Conservation (phyloP, 2,329 filamentous ascomycete genomes). For the Fusarium algeriense region DNA sequence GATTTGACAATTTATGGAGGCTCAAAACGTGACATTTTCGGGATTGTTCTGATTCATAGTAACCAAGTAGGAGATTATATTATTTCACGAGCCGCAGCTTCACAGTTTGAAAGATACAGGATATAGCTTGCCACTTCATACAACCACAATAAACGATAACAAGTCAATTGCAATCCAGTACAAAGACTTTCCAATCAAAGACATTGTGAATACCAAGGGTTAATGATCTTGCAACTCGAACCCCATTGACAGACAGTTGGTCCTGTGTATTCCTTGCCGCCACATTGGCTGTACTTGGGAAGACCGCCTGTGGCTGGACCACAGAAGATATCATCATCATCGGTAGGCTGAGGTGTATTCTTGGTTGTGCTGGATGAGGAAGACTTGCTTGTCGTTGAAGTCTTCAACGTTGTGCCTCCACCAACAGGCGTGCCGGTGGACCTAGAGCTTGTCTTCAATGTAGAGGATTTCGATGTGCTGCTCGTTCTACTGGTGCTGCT, state of each 20-base stretch:
- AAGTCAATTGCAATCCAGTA: neutral
- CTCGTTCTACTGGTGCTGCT: neutral
- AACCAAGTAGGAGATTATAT: neutral
- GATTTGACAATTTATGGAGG: neutral
- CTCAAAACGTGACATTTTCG: neutral
- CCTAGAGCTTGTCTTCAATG: neutral
- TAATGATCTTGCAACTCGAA: slow-evolving; percentile 22
- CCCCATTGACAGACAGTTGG: slow-evolving; percentile 36
- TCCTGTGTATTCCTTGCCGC: slow-evolving; percentile 15
- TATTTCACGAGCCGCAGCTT: neutral
- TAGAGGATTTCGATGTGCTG: neutral
- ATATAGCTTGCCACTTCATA: neutral
- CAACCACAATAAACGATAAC: neutral
- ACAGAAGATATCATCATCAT: slow-evolving; percentile 31
- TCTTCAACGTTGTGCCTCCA: slow-evolving; percentile 26
- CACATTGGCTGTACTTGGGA: slow-evolving; percentile 42
- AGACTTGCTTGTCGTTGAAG: slow-evolving; percentile 6
- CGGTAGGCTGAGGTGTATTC: neutral
- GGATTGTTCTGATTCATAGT: neutral
- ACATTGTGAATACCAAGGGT: slow-evolving; percentile 39
- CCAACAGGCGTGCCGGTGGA: neutral
- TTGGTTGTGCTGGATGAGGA: slow-evolving; percentile 8
- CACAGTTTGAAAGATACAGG: neutral
- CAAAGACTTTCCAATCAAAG: slow-evolving; percentile 17
- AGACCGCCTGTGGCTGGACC: slow-evolving; percentile 34